phyloP scores from a whole-genome alignment of 2,329 filamentous ascomycete species.

The Geosmithia flava region DNA sequence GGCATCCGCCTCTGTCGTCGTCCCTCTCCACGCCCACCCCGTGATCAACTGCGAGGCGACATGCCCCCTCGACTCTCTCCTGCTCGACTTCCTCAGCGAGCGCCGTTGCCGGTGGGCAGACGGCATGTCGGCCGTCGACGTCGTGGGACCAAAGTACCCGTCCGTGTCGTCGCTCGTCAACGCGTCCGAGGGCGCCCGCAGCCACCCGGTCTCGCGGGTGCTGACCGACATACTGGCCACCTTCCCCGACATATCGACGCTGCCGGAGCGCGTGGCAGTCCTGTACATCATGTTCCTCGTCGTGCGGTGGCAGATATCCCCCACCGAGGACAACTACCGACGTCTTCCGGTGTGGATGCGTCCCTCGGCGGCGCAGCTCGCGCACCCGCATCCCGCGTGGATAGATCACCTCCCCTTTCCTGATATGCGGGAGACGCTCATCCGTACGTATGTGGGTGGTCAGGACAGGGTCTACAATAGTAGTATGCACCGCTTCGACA shows the following conservation, averaged over 20 bases:
- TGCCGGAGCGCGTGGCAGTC: slow-evolving; percentile 73
- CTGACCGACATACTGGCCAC: slow-evolving; percentile 75
- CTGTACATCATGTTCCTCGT: slow-evolving; percentile 79
- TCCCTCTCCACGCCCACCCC: slow-evolving; percentile 13
- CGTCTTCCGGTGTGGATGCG: slow-evolving; percentile 62
- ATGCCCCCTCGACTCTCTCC: slow-evolving; percentile 66
- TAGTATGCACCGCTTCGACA: slow-evolving; percentile 44
- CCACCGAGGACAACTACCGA: slow-evolving; percentile 68
- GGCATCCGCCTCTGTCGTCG: not conserved
- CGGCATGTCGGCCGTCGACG: slow-evolving; percentile 49
- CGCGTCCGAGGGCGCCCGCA: slow-evolving; percentile 45
- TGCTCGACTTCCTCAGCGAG: slow-evolving; percentile 67
- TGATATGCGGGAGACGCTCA: slow-evolving; percentile 56
- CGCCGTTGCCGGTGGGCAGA: slow-evolving; percentile 53
- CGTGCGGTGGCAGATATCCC: slow-evolving; percentile 76
- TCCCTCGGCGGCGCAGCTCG: slow-evolving; percentile 54
- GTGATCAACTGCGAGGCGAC: slow-evolving; percentile 54
- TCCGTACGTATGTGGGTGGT: slow-evolving; percentile 26
- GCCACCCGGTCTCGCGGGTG: slow-evolving; percentile 71
- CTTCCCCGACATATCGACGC: slow-evolving; percentile 67
- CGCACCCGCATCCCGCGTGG: slow-evolving; percentile 64
- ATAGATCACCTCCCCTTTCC: slow-evolving; percentile 75
- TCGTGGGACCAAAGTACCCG: slow-evolving; percentile 68
- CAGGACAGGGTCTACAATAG: slow-evolving; percentile 28
- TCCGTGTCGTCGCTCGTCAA: slow-evolving; percentile 70